Evolutionary conservation across 2,329 filamentous ascomycete species (phyloP).

Genomic region (Aspergillus felis): DNA sequence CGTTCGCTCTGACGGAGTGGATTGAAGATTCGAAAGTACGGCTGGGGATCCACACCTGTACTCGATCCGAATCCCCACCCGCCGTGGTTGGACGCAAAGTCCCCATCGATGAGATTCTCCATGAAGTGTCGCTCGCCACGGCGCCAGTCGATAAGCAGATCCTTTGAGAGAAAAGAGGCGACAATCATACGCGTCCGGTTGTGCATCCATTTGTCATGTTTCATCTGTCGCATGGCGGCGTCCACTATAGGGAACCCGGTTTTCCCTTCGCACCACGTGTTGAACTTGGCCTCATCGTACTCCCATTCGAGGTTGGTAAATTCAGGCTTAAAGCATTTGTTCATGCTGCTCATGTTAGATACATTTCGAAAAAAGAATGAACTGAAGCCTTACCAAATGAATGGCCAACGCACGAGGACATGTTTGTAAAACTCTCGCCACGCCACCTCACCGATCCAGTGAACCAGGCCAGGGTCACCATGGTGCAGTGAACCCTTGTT

Average conservation of each 20-base stretch:
- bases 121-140: constrained; percentile 80
- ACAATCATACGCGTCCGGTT: constrained; percentile 83
- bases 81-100: constrained; percentile 74
- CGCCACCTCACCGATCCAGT: constrained; percentile 78
- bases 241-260: constrained; percentile 84
- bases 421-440: constrained; percentile 90
- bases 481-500: constrained; percentile 63
- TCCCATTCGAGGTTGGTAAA: constrained; percentile 82
- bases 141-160: constrained; percentile 78
- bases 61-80: constrained; percentile 65
- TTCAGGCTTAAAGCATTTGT: constrained; percentile 76
- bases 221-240: constrained; percentile 77
- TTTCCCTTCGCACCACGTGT: constrained; percentile 67
- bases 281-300: constrained; percentile 65
- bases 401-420: constrained; percentile 80
- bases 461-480: constrained; percentile 61
- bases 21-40: constrained; percentile 90
- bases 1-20: constrained; percentile 79
- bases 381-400: constrained; percentile 42
- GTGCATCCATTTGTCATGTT: constrained; percentile 70
- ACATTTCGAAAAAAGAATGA: neutral
- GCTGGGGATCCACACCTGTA: constrained; percentile 77
- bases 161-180: constrained; percentile 75
- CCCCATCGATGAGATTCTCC: constrained; percentile 73
- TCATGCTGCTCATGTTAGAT: constrained; percentile 51